Evolutionary conservation across 768 basidiomycete genomes (phyloP).

Genomic region (Tulasnella sp.): DNA sequence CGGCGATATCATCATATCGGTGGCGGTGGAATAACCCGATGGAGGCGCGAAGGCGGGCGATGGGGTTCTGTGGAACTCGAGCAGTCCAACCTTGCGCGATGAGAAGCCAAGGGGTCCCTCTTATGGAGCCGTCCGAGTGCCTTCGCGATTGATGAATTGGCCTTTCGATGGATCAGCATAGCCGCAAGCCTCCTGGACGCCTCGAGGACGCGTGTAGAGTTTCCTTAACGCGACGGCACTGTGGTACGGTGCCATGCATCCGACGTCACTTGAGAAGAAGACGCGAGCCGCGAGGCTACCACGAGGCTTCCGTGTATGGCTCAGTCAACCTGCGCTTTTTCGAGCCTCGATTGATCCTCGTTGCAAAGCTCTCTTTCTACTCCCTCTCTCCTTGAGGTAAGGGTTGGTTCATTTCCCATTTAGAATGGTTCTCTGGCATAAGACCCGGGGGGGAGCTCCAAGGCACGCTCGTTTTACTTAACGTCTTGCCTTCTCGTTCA

Average conservation of each 20-base stretch:
- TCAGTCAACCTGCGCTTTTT: constrained; percentile 10
- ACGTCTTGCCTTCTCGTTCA: constrained; percentile 25
- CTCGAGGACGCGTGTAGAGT: constrained; percentile 1
- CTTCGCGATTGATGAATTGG: constrained; percentile 14
- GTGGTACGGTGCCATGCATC: constrained; percentile 8
- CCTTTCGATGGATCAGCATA: constrained; percentile 6
- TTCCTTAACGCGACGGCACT: constrained; percentile 11
- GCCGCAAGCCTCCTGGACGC: constrained; percentile 18
- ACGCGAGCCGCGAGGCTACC: neutral
- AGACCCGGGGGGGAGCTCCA: neutral
- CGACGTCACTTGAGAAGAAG: constrained; percentile 16
- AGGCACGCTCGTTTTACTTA: constrained; percentile 6
- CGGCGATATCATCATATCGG: neutral
- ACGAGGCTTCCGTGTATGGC: constrained; percentile 17
- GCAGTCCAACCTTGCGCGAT: neutral
- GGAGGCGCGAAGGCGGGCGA: neutral
- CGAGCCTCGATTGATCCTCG: constrained; percentile 17
- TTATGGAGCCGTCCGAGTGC: constrained; percentile 19
- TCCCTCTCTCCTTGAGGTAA: constrained; percentile 23
- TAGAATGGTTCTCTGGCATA: constrained; percentile 17
- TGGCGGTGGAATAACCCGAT: constrained; percentile 3
- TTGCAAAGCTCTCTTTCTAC: constrained; percentile 17
- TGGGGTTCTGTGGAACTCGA: constrained; percentile 12
- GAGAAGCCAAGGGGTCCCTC: constrained; percentile 19
- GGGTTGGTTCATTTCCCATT: constrained; percentile 16